A percentile compares a stretch with the other conserved stretches of the same genome.
Conservation (phyloP, 345 rosid species). For the Boechera divaricarpa region DNA sequence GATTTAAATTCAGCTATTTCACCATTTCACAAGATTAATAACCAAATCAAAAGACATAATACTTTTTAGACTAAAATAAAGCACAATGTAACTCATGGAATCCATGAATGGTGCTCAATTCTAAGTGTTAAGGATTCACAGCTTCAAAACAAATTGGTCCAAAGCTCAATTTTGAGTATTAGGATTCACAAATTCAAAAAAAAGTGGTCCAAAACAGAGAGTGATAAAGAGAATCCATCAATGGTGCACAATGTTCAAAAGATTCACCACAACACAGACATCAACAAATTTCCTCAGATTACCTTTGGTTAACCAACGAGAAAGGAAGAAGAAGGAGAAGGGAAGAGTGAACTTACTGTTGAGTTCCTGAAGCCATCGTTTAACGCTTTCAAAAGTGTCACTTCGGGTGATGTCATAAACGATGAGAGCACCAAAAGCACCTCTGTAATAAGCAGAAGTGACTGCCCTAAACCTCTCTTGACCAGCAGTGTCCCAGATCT, state of each 20-base stretch:
- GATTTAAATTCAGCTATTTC: background rate
- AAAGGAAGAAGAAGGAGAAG: background rate
- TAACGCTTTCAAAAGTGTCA: constrained; percentile 76
- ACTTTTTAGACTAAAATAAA: background rate
- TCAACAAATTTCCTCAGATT: background rate
- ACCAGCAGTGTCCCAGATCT: constrained; percentile 99
- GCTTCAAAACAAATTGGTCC: too few species aligned
- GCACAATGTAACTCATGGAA: background rate
- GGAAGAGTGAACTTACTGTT: constrained; percentile 52
- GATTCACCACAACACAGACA: too few species aligned
- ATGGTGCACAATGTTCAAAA: background rate
- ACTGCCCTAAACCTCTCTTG: constrained; percentile 96
- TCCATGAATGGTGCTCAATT: background rate
- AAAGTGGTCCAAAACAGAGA: background rate
- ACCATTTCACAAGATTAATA: background rate
- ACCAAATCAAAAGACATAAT: background rate
- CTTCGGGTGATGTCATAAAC: constrained; percentile 87
- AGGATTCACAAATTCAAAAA: background rate
- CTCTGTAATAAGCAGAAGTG: constrained; percentile 94
- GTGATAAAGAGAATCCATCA: background rate
- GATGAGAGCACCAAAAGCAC: constrained; percentile 90
- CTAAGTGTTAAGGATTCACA: background rate
- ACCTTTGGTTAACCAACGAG: background rate
- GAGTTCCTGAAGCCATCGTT: constrained; percentile 93
- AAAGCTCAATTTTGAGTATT: background rate